Base-by-base conservation (phyloP, 768 basidiomycete genomes). In the Pleurotus tuber-regium region DNA sequence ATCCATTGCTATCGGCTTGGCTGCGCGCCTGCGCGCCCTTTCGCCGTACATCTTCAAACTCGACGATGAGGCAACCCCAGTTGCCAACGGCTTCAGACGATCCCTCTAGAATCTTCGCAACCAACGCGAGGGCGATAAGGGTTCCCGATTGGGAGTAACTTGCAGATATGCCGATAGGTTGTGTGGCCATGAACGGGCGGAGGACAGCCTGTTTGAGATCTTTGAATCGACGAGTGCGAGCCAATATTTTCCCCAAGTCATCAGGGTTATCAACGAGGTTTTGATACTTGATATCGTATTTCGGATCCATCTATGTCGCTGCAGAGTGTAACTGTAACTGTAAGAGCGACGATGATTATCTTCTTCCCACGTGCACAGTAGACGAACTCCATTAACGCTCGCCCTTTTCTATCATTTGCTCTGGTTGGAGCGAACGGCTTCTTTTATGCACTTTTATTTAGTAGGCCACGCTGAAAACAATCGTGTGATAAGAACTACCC, bases 111-210 rank as follows among this genome's bases (percentile, higher is more conserved):
- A 54, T 73, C 70, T 44, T 72, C 68, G 49, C 55, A 25, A 66
- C 65, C 50, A 83, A 67, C 5, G 78, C 77, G 19, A 85, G 68
- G 1, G 73, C 73, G 36, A 70, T 57, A 30, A 85, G 66, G 14
- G 59, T 57, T 1, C 79, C 79, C 8, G 61, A 54, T 16, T 64
- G 54, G 1, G 73, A 68, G 58, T 79, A 82, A 1, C 76, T 78
- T 3, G 78, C 74, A 4, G 82, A 75, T 24, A 83, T 63, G 1
- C 81, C 83, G 54, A 84, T 62, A 10, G 75, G 72, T 12, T 59
- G 60, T 16, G 67, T 19, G 16, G 14, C 29, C 18, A 6, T 24
- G 23, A 48, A 48, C n/a, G 46, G 46, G n/a, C 19, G 16, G 14
- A 48, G 31, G 21, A 19, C 16, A 11, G 31, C 30, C n/a, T n/a